phyloP scores from a whole-genome alignment of 805 yeast genomes.

The Candida xiaguanensis region DNA sequence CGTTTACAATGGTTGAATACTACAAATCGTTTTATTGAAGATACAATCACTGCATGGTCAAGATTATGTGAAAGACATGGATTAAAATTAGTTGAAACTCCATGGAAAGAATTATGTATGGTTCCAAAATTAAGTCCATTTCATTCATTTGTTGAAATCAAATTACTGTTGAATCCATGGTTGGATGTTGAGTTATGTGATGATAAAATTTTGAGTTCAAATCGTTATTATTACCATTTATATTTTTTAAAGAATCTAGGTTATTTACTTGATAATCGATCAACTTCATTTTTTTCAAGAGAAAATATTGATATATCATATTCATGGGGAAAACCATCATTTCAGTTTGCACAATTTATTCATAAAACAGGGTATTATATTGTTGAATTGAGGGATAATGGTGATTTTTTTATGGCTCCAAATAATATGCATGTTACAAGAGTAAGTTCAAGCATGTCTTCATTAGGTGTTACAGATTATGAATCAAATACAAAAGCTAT shows the following conservation, averaged over 20 bases:
- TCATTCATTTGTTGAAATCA: conserved; percentile 74
- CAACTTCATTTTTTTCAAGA: conserved; percentile 57
- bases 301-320: conserved; percentile 64
- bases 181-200: conserved; percentile 48
- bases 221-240: conserved; percentile 72
- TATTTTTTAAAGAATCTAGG: conserved; percentile 66
- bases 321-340: conserved; percentile 88
- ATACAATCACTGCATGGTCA: conserved; percentile 52
- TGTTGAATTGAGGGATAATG: conserved; percentile 78
- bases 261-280: conserved; percentile 77
- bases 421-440: conserved; percentile 81
- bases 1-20: conserved; percentile 91
- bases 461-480: conserved; percentile 7
- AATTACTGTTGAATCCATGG: conserved; percentile 72
- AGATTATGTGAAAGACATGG: conserved; percentile 85
- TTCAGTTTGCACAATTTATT: conserved; percentile 82
- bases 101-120: conserved; percentile 81
- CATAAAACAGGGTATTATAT: conserved; percentile 87
- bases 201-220: conserved; percentile 40
- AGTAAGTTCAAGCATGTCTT: conserved; percentile 43
- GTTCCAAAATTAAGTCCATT: conserved; percentile 80
- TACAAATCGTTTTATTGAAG: conserved; percentile 59
- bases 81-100: conserved; percentile 73
- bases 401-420: conserved; percentile 79
- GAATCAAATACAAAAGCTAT: conserved; percentile 26